A percentile compares a stretch with the other conserved stretches of the same genome.
phyloP scores from a whole-genome alignment of 768 basidiomycete genomes.

The Gymnopilus dilepis region DNA sequence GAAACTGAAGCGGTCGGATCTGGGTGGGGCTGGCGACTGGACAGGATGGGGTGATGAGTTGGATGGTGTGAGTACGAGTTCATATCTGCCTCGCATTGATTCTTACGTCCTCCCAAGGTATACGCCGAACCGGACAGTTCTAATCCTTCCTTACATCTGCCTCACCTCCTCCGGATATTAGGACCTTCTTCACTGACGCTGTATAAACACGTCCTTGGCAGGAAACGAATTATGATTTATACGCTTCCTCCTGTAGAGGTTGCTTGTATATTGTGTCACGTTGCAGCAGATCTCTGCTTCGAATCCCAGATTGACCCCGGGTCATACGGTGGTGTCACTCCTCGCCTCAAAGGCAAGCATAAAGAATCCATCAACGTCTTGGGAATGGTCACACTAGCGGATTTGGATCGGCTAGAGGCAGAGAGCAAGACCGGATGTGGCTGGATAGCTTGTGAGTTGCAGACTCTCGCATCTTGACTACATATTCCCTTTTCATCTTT shows the following conservation, averaged over 20 bases:
- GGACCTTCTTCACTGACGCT: conserved; percentile 81
- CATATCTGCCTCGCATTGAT: not conserved
- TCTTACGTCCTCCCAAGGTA: conserved; percentile 21
- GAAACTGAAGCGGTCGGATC: conserved; percentile 52
- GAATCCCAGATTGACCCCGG: conserved; percentile 44
- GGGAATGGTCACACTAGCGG: conserved; percentile 80
- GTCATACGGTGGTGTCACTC: conserved; percentile 21
- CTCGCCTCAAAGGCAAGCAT: conserved; percentile 34
- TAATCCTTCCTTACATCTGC: conserved; percentile 72
- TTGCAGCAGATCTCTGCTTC: conserved; percentile 59
- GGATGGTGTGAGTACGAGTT: conserved; percentile 46
- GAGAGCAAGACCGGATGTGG: conserved; percentile 68
- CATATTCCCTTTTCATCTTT: conserved; percentile 1
- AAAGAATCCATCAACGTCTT: conserved; percentile 68
- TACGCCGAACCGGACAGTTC: conserved; percentile 33
- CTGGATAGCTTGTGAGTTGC: conserved; percentile 78
- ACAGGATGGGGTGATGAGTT: conserved; percentile 72
- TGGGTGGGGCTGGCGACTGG: conserved; percentile 67
- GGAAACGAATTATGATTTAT: conserved; percentile 79
- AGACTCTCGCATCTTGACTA: not conserved
- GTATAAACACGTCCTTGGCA: conserved; percentile 79
- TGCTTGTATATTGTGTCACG: conserved; percentile 77
- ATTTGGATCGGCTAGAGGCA: conserved; percentile 63
- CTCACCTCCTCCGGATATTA: conserved; percentile 76
- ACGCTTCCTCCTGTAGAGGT: conserved; percentile 81